These are phyloP conservation scores for Ophiostoma quercus DNA, from an alignment of 2,329 filamentous ascomycete species.

Conservation along the genomic window DNA sequence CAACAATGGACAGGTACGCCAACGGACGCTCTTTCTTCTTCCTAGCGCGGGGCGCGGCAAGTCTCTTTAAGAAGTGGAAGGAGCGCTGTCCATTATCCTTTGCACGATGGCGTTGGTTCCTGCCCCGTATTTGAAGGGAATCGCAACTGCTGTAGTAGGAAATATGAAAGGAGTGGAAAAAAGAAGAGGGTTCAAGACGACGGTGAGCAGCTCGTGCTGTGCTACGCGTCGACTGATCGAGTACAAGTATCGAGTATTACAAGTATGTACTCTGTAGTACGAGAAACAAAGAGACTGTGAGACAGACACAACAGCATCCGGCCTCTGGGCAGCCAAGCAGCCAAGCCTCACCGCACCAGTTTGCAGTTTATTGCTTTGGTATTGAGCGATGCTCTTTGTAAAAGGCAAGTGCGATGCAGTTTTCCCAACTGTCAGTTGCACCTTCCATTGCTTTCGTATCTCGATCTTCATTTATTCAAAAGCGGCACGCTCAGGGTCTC, in stretches of 20 bases:
- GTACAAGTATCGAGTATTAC: not conserved
- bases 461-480: not conserved
- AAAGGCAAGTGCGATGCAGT: not conserved
- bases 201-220: not conserved
- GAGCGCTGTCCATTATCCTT: not conserved
- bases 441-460: not conserved
- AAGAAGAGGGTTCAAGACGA: not conserved
- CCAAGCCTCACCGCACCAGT: not conserved
- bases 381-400: not conserved
- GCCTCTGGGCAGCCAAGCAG: constrained; percentile 10
- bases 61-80: not conserved
- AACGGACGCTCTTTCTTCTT: not conserved
- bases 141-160: no score
- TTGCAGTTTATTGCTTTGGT: not conserved
- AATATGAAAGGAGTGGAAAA: not conserved
- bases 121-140: not conserved
- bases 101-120: not conserved
- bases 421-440: not conserved
- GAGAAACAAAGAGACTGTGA: not conserved
- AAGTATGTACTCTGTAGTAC: not conserved
- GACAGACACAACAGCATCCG: not conserved
- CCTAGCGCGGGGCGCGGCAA: constrained; percentile 4
- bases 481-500: not conserved
- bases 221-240: no score
- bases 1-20: not conserved